These are phyloP conservation scores for Paecilomyces dactylethromorphus DNA, from an alignment of 2,329 filamentous ascomycete species.

Conservation along the genomic window DNA sequence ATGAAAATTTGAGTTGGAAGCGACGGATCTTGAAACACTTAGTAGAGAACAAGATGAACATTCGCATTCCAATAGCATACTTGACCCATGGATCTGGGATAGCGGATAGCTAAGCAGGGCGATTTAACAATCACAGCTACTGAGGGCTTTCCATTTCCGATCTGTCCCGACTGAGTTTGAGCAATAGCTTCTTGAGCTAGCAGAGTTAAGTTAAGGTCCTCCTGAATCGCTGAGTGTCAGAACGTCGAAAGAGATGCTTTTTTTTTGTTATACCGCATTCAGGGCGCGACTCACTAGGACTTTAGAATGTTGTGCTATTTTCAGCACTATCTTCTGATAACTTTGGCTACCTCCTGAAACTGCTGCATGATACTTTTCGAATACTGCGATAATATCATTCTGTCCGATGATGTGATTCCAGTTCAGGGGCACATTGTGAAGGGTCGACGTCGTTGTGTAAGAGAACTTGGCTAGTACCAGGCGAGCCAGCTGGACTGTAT, in stretches of 20 bases:
- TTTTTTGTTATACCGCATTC: neutral
- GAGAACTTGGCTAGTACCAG: constrained; percentile 38
- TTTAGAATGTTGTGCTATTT: constrained; percentile 25
- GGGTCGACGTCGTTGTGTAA: constrained; percentile 31
- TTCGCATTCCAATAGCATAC: constrained; percentile 14
- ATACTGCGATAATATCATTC: constrained; percentile 26
- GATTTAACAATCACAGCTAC: constrained; percentile 38
- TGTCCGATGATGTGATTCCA: constrained; percentile 39
- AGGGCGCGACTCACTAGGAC: constrained; percentile 25
- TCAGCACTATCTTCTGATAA: constrained; percentile 21
- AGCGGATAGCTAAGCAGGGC: constrained; percentile 42
- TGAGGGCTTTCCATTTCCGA: constrained; percentile 16
- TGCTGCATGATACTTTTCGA: constrained; percentile 22
- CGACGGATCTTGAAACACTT: constrained; percentile 30
- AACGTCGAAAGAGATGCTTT: neutral
- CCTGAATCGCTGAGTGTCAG: constrained; percentile 18
- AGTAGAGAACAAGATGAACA: neutral
- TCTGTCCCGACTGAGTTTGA: constrained; percentile 11
- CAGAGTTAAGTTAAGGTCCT: constrained; percentile 34
- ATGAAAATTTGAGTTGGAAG: constrained; percentile 40
- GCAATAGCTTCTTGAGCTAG: constrained; percentile 19
- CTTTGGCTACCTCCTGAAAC: constrained; percentile 4
- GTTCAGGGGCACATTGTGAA: constrained; percentile 31
- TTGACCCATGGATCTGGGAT: constrained; percentile 24
- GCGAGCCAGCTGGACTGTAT: constrained; percentile 12